Evolutionary conservation across 2,329 filamentous ascomycete genomes (phyloP).

Genomic region (Epichloe gansuensis): DNA sequence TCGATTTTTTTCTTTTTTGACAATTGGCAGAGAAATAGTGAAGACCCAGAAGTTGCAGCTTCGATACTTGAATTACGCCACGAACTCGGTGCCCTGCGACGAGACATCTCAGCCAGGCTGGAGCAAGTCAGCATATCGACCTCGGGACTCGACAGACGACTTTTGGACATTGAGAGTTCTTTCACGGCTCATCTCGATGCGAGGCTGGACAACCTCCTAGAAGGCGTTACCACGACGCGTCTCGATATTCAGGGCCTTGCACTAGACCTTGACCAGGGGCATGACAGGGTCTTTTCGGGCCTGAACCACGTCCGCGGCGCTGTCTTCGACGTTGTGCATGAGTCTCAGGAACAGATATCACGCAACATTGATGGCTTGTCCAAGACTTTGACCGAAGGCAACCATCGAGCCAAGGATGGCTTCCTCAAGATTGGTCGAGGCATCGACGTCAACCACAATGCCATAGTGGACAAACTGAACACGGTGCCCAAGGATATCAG

Average conservation of each 20-base stretch:
- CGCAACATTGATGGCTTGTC: background rate
- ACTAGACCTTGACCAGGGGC: background rate
- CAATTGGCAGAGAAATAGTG: background rate
- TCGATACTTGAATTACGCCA: background rate
- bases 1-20: background rate
- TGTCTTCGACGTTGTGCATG: background rate
- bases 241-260: slow-evolving; percentile 2
- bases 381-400: background rate
- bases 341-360: background rate
- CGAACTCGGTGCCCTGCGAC: background rate
- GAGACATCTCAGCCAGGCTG: background rate
- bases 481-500: background rate
- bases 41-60: background rate
- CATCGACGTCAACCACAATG: background rate
- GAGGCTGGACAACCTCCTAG: background rate
- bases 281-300: background rate
- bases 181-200: background rate
- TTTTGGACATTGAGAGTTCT: background rate
- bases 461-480: background rate
- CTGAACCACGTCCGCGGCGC: background rate
- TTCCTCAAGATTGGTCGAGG: slow-evolving; percentile 1
- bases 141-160: background rate
- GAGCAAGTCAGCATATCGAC: background rate
- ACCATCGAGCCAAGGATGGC: background rate
- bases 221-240: background rate